Conservation (phyloP, 1,139 yeast genomes). For the Scheffersomyces cryptocercus region DNA sequence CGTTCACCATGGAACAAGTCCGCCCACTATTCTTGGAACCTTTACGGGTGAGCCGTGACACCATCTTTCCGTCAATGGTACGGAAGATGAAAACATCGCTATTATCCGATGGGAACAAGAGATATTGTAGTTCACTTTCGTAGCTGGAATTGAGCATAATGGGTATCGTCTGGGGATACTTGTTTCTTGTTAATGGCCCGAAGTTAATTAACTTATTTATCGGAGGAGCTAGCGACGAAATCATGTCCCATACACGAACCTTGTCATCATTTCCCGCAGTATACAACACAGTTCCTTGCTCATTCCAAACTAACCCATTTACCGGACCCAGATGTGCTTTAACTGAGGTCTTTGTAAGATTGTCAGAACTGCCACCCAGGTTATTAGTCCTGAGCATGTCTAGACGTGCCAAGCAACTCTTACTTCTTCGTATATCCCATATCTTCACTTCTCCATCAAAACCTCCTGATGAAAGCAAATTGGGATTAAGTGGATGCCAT, state of each 20-base stretch:
- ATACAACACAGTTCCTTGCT: conserved; percentile 56
- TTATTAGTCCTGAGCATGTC: conserved; percentile 49
- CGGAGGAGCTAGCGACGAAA: conserved; percentile 44
- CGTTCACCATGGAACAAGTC: conserved; percentile 52
- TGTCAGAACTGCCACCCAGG: conserved; percentile 18
- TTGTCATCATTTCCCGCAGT: conserved; percentile 79
- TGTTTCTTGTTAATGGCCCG: conserved; percentile 76
- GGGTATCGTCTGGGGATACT: conserved; percentile 51
- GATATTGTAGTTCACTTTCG: conserved; percentile 55
- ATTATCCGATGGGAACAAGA: conserved; percentile 74
- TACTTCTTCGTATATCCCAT: conserved; percentile 78
- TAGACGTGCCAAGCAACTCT: conserved; percentile 61
- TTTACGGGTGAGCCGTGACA: conserved; percentile 47
- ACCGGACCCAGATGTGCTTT: conserved; percentile 77
- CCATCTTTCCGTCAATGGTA: conserved; percentile 62
- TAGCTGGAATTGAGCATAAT: conserved; percentile 42
- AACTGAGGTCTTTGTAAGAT: conserved; percentile 35
- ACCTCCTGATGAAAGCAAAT: conserved; percentile 74
- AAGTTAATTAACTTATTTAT: conserved; percentile 68
- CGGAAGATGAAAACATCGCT: conserved; percentile 74
- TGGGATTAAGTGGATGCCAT: conserved; percentile 73
- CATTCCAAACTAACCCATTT: conserved; percentile 74
- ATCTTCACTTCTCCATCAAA: conserved; percentile 66
- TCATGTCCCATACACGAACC: conserved; percentile 72
- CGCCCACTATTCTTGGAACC: conserved; percentile 38